phyloP scores from a whole-genome alignment of 768 basidiomycete genomes.

The Lepiota venenata region DNA sequence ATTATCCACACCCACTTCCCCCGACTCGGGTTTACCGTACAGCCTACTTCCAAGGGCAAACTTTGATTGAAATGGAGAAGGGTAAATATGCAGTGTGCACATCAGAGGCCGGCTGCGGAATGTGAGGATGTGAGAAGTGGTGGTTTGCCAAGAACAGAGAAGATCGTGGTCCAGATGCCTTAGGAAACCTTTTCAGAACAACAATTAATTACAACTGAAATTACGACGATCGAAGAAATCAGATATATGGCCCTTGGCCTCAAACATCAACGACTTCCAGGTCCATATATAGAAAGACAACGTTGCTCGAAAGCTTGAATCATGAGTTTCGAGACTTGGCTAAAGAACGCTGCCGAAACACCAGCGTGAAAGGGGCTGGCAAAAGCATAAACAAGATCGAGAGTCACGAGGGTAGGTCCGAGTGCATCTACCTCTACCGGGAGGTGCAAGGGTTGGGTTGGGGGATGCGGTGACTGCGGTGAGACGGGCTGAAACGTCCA shows the following conservation, averaged over 20 bases:
- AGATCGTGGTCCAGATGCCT: no score
- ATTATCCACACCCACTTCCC: constrained; percentile 52
- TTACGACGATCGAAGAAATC: neutral
- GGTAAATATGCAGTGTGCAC: no score
- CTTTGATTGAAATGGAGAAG: constrained; percentile 10
- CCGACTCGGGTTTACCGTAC: constrained; percentile 34
- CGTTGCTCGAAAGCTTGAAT: constrained; percentile 90
- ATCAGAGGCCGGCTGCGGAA: no score
- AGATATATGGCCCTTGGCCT: neutral
- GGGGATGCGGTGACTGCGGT: constrained; percentile 35
- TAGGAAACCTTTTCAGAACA: no score
- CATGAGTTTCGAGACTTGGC: constrained; percentile 85
- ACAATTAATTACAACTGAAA: neutral
- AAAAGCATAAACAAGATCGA: constrained; percentile 86
- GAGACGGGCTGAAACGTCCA: constrained; percentile 73
- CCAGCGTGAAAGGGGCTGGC: constrained; percentile 82
- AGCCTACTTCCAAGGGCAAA: constrained; percentile 11
- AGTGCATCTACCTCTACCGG: constrained; percentile 11
- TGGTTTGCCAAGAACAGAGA: neutral
- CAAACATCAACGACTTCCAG: constrained; percentile 16
- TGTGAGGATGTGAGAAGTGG: neutral
- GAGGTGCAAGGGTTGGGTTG: neutral
- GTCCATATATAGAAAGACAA: constrained; percentile 71
- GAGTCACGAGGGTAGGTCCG: constrained; percentile 74
- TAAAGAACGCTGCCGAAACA: constrained; percentile 83